Percentiles rank a stretch among this genome's conserved stretches.
Evolutionary conservation across 2,329 filamentous ascomycete species (phyloP).

Genomic region (Fusarium nodosum): DNA sequence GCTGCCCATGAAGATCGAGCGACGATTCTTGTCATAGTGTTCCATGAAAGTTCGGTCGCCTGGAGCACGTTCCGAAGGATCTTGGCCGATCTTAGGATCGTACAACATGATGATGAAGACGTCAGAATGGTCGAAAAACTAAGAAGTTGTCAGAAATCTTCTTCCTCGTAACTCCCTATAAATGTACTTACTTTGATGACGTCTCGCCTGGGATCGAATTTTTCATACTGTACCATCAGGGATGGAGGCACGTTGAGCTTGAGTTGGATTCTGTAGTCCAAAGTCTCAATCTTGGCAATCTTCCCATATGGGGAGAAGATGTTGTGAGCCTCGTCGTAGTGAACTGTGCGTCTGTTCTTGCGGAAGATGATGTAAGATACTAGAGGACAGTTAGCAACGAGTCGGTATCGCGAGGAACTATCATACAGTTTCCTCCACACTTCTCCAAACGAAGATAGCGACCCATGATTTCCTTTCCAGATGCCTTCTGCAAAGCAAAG

Average conservation of each 20-base stretch:
- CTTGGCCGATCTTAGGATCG: slow-evolving; percentile 25
- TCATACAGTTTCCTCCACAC: slow-evolving; percentile 70
- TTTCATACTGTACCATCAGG: slow-evolving; percentile 64
- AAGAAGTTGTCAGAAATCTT: neutral
- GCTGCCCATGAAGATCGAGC: slow-evolving; percentile 64
- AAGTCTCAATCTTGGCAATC: slow-evolving; percentile 56
- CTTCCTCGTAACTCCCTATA: neutral
- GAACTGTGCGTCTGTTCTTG: slow-evolving; percentile 53
- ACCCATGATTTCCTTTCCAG: slow-evolving; percentile 65
- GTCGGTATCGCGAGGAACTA: slow-evolving; percentile 9
- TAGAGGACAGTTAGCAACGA: slow-evolving; percentile 51
- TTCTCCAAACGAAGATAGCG: slow-evolving; percentile 72
- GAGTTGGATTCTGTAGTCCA: slow-evolving; percentile 54
- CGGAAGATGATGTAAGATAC: slow-evolving; percentile 65
- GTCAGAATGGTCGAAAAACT: slow-evolving; percentile 1
- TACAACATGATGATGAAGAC: slow-evolving; percentile 27
- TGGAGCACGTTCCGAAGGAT: slow-evolving; percentile 16
- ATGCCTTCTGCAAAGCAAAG: slow-evolving; percentile 62
- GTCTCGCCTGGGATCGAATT: slow-evolving; percentile 66
- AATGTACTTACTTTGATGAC: slow-evolving; percentile 61
- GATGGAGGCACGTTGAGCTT: slow-evolving; percentile 55
- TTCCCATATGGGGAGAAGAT: slow-evolving; percentile 62
- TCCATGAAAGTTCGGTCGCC: slow-evolving; percentile 37
- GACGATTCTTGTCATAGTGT: slow-evolving; percentile 59
- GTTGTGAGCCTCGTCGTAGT: slow-evolving; percentile 59